Percentiles rank a stretch among this genome's conserved stretches.
Evolutionary conservation across 352 stramenopile species (phyloP).

Genomic region (Aphanomyces euteiches): DNA sequence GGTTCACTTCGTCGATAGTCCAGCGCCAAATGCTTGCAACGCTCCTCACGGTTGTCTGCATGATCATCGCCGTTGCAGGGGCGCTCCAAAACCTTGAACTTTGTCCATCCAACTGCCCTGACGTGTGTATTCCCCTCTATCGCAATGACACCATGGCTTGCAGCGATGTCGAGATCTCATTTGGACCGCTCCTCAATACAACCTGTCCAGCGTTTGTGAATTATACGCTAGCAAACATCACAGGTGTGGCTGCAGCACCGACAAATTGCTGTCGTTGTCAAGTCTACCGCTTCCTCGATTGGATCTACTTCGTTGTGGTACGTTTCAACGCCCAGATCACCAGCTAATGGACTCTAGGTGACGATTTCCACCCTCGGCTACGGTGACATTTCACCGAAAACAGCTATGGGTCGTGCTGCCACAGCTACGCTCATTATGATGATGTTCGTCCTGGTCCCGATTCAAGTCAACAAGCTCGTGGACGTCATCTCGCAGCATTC

Average conservation of each 20-base stretch:
- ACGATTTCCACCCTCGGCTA: conserved; percentile 84
- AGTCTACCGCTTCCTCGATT: conserved; percentile 61
- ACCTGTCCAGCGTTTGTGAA: conserved; percentile 1
- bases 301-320: conserved; percentile 75
- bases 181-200: not conserved
- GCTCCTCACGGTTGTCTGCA: conserved; percentile 63
- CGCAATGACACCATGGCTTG: conserved; percentile 34
- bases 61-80: conserved; percentile 63
- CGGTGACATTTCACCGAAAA: conserved; percentile 69
- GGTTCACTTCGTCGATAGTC: conserved; percentile 69
- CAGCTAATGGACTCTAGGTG: conserved; percentile 29
- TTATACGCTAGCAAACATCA: not conserved
- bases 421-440: conserved; percentile 80
- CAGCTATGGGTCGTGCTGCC: conserved; percentile 61
- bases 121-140: conserved; percentile 27
- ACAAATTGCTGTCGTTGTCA: conserved; percentile 41
- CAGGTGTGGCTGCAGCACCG: not conserved
- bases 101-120: conserved; percentile 35
- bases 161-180: conserved; percentile 16
- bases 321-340: not conserved
- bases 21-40: conserved; percentile 61
- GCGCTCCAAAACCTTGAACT: conserved; percentile 66
- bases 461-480: conserved; percentile 72
- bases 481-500: conserved; percentile 75
- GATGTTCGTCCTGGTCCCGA: conserved; percentile 76